phyloP scores from a whole-genome alignment of 2,329 filamentous ascomycete species.

The Phaeophleospora eucalypticola region DNA sequence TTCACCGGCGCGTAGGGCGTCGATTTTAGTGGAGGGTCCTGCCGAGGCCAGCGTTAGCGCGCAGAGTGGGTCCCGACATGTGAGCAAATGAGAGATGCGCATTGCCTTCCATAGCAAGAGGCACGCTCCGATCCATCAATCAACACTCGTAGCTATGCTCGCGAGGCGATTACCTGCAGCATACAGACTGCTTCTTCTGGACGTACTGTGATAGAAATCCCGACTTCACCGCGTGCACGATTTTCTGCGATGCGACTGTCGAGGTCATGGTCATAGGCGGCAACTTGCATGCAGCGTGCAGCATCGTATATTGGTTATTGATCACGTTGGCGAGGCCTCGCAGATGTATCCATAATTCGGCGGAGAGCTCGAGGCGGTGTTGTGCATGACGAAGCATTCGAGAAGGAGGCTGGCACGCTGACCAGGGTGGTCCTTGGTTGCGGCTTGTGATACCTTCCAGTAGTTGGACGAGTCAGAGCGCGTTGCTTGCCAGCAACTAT shows the following conservation, averaged over 20 bases:
- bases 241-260: neutral
- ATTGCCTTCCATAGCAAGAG: neutral
- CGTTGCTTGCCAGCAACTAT: neutral
- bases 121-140: constrained; percentile 9
- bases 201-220: neutral
- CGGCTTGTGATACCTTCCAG: constrained; percentile 7
- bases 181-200: neutral
- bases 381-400: neutral
- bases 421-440: constrained; percentile 4
- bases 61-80: neutral
- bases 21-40: neutral
- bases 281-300: neutral
- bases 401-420: neutral
- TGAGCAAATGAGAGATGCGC: too few relatives aligned
- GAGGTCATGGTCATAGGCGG: neutral
- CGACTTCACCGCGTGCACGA: neutral
- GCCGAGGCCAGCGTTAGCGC: neutral
- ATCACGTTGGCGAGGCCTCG: neutral
- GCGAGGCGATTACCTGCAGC: neutral
- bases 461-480: constrained; percentile 3
- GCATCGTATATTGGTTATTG: neutral
- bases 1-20: neutral
- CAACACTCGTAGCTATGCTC: neutral
- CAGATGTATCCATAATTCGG: neutral
- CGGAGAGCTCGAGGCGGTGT: neutral